A percentile compares a stretch with the other conserved stretches of the same genome.
Conservation (phyloP, 2,329 filamentous ascomycete species). For the Aspergillus quadrilineatus region DNA sequence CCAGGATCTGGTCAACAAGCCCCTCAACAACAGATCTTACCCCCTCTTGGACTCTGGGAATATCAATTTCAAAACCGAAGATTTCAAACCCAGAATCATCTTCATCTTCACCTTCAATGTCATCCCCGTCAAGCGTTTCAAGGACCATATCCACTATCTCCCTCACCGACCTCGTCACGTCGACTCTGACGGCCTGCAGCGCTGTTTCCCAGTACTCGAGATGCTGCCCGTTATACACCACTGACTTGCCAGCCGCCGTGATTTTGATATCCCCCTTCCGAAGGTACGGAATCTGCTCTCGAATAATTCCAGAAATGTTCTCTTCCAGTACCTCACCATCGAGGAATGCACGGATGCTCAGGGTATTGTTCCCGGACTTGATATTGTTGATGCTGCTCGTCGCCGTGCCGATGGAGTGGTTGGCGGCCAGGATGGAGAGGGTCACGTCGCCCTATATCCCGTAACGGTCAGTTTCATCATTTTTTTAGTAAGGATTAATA, state of each 20-base stretch:
- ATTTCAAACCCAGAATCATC: neutral
- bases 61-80: neutral
- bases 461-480: neutral
- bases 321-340: neutral
- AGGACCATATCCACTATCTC: constrained; percentile 1
- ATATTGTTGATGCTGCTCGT: constrained; percentile 4
- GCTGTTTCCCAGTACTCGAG: constrained; percentile 13
- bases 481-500: no score
- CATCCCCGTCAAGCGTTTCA: neutral
- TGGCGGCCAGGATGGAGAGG: constrained; percentile 1
- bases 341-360: constrained; percentile 1
- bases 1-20: constrained; percentile 3
- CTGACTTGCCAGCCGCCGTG: constrained; percentile 1
- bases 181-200: neutral
- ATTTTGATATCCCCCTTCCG: neutral
- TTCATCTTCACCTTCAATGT: neutral
- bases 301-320: constrained; percentile 2
- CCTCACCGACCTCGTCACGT: constrained; percentile 2
- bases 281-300: constrained; percentile 7
- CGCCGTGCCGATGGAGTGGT: constrained; percentile 4
- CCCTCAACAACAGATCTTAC: neutral
- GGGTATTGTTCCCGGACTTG: constrained; percentile 9
- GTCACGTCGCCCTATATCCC: constrained; percentile 6
- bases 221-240: constrained; percentile 8
- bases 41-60: neutral